These are phyloP conservation scores for Kodamaea leandrae DNA, from an alignment of 805 yeast genomes.

Conservation along the genomic window DNA sequence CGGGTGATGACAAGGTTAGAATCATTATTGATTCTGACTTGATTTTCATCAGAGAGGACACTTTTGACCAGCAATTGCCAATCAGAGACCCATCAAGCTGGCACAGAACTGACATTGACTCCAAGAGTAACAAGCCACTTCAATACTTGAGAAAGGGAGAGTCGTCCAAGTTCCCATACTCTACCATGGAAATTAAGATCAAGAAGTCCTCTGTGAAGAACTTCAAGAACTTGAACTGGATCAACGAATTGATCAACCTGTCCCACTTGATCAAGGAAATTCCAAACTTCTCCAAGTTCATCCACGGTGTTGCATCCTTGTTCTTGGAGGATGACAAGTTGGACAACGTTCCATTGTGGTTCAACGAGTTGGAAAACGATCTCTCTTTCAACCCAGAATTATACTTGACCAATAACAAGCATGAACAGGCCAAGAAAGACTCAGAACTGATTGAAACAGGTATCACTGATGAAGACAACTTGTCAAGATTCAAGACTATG, in stretches of 20 bases:
- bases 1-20: constrained; percentile 92
- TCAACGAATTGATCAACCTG: constrained; percentile 77
- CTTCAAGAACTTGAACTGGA: constrained; percentile 64
- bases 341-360: constrained; percentile 92
- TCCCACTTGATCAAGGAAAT: constrained; percentile 83
- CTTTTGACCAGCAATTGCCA: constrained; percentile 80
- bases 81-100: constrained; percentile 84
- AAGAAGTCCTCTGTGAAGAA: constrained; percentile 32
- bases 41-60: constrained; percentile 83
- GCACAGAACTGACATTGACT: constrained; percentile 92
- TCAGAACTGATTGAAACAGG: constrained; percentile 12
- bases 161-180: constrained; percentile 74
- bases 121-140: constrained; percentile 65
- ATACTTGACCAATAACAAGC: constrained; percentile 12
- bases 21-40: constrained; percentile 89
- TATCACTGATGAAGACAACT: constrained; percentile 51
- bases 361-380: constrained; percentile 72
- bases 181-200: constrained; percentile 84
- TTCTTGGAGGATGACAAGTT: constrained; percentile 88
- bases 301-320: constrained; percentile 88
- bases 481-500: constrained; percentile 42
- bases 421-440: constrained; percentile 11
- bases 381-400: constrained; percentile 17
- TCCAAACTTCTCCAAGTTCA: constrained; percentile 87
- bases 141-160: constrained; percentile 83